Evolutionary conservation across 73 alveolate genomes (phyloP).

Genomic region (Paraurostyla sp.): DNA sequence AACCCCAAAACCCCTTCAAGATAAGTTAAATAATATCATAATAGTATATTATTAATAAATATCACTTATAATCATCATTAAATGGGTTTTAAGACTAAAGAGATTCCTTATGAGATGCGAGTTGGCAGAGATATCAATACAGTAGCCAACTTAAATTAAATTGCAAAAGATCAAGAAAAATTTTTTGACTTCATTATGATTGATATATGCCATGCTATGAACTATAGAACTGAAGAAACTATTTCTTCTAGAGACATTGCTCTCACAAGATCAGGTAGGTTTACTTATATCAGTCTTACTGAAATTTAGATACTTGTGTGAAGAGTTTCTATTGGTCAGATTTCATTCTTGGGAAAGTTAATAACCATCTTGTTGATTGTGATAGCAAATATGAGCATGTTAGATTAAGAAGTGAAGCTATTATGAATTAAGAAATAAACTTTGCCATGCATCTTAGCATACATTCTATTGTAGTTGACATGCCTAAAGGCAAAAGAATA

Average conservation of each 20-base stretch:
- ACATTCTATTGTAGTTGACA: slow-evolving; percentile 58
- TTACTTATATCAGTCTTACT: not conserved
- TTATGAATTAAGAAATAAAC: slow-evolving; percentile 64
- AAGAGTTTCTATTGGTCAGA: slow-evolving; percentile 54
- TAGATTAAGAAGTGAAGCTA: slow-evolving; percentile 72
- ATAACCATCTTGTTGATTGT: slow-evolving; percentile 40
- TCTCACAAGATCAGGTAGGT: slow-evolving; percentile 55
- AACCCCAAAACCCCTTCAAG: slow-evolving; percentile 13
- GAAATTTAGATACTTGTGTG: slow-evolving; percentile 39
- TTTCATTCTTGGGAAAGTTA: slow-evolving; percentile 55
- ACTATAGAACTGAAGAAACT: slow-evolving; percentile 42
- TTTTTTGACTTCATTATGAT: slow-evolving; percentile 45
- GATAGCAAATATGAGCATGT: slow-evolving; percentile 70
- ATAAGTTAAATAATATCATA: not conserved
- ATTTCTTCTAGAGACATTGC: slow-evolving; percentile 48
- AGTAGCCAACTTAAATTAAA: not conserved
- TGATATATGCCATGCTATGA: slow-evolving; percentile 47
- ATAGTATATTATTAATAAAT: not conserved
- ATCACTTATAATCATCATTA: too few relatives aligned
- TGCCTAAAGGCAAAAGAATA: slow-evolving; percentile 41
- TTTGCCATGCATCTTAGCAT: slow-evolving; percentile 71
- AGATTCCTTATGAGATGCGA: slow-evolving; percentile 63
- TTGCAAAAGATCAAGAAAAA: not conserved
- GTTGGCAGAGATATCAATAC: slow-evolving; percentile 63
- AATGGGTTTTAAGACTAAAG: slow-evolving; percentile 64